phyloP scores from a whole-genome alignment of 163 green algal species.

The Smithsoniella earleae region DNA sequence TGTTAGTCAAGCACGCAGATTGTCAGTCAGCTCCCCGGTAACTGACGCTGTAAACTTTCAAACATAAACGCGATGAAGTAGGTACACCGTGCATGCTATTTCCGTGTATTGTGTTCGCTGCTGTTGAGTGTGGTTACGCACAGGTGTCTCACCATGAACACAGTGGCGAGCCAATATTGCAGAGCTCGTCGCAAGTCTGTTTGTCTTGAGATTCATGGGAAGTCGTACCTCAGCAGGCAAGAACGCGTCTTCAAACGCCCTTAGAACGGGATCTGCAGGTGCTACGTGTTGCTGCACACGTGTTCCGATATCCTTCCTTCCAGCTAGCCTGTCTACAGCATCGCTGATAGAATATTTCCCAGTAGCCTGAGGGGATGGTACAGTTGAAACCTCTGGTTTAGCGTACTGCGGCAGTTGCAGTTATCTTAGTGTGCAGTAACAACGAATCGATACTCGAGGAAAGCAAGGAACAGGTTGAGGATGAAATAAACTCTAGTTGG shows the following conservation, averaged over 20 bases:
- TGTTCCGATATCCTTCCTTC: background rate
- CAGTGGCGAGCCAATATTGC: too few relatives aligned
- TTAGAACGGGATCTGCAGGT: background rate
- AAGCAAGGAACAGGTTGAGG: too few relatives aligned
- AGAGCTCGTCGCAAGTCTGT: too few relatives aligned
- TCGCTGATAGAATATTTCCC: background rate
- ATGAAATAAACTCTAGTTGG: too few relatives aligned
- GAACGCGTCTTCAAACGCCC: slow-evolving; percentile 21
- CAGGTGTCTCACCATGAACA: background rate
- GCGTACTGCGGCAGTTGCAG: background rate
- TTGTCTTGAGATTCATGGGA: background rate
- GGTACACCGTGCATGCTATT: too few relatives aligned
- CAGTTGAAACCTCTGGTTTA: background rate
- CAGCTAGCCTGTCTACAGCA: slow-evolving; percentile 11
- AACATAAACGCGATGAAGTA: too few relatives aligned
- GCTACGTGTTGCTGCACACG: background rate
- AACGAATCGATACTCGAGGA: background rate
- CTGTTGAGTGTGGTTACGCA: background rate
- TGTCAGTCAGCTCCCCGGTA: too few relatives aligned
- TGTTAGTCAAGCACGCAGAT: too few relatives aligned
- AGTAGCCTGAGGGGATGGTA: background rate
- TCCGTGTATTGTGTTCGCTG: too few relatives aligned
- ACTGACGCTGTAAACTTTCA: too few relatives aligned
- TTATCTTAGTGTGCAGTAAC: background rate
- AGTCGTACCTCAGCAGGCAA: background rate